Base-by-base conservation (phyloP, 768 basidiomycete species). In the Dentipellis fragilis region DNA sequence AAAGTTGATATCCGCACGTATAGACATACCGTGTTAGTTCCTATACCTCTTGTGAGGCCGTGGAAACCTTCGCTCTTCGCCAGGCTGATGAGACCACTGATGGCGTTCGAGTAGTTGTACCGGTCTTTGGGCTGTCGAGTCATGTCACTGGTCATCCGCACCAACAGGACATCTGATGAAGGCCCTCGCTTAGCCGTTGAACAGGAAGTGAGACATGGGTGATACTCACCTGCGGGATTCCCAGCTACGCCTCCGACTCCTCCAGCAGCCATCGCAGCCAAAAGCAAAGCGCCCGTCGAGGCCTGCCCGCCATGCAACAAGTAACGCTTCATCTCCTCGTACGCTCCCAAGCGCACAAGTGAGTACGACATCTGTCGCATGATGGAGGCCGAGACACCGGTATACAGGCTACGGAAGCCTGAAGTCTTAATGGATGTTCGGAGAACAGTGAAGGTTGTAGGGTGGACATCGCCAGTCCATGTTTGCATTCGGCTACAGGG, bases 331-430 rank as follows among this genome's bases (percentile, higher is more conserved):
- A 88, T 75, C 52, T 82, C 80, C 64, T 94, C 92, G 64, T 93
- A 93, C 19, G 75, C 80, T 21, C 91, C 91, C 34, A 93, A 71
- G 35, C 92, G 83, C 53, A 91, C 88, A 48, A 93, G 80, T 0
- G 89, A 89, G 64, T 94, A 94, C 10, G 89, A 84, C 90, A 93
- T 92, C 71, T 94, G 92, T 52, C 92, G 80, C 68, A 93, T 74
- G 21, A 92, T 68, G 2, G 91, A 89, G 4, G 91, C 91, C 5
- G 84, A 83, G 36, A 93, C 76, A 21, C 92, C 92, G 10, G 85
- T 83, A 63, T 89, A 93, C 22, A 93, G 69, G 58, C 88, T 87
- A 55, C 77, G 76, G 59, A 90, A 65, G 59, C 92, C 91, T 17
- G 81, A 80, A 59, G 82, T 74, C 14, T 75, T 69, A 36, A 93